These are phyloP conservation scores for Irpex sp. DNA, from an alignment of 1,284 basidiomycete species.

Conservation along the genomic window DNA sequence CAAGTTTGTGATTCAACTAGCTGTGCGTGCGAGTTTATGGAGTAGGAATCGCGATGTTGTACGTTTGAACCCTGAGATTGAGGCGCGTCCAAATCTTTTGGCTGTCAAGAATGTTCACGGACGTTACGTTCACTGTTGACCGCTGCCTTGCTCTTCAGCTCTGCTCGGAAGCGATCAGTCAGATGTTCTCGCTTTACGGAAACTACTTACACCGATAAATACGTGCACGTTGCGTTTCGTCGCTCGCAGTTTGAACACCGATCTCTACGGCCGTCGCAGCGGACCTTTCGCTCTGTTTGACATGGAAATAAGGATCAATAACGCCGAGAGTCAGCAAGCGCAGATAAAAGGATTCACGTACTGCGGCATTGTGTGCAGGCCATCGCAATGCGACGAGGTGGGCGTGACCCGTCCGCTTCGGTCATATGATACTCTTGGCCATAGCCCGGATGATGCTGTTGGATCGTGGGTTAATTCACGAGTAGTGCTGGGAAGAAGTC, in stretches of 20 bases:
- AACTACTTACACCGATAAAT: slow-evolving; percentile 17
- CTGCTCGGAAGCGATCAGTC: slow-evolving; percentile 1
- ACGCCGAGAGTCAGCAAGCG: background rate
- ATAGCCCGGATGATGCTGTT: background rate
- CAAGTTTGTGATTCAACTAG: no score
- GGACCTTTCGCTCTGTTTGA: slow-evolving; percentile 15
- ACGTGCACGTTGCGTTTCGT: slow-evolving; percentile 13
- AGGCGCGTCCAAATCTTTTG: no score
- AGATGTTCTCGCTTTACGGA: background rate
- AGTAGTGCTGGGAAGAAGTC: background rate
- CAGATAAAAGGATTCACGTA: slow-evolving; percentile 5
- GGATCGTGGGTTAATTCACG: background rate
- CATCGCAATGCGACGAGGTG: slow-evolving; percentile 16
- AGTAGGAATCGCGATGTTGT: no score
- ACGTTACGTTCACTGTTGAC: background rate
- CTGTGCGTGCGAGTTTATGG: no score
- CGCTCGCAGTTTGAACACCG: slow-evolving; percentile 16
- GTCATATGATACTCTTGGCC: slow-evolving; percentile 1
- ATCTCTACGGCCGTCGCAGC: slow-evolving; percentile 16
- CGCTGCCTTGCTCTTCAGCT: slow-evolving; percentile 6
- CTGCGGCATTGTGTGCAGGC: slow-evolving; percentile 18
- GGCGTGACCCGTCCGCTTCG: slow-evolving; percentile 6
- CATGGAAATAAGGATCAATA: background rate
- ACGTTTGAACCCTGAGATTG: no score
- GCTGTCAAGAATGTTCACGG: background rate